Conservation (phyloP, 1,139 yeast species). For the Taiozyma sp. region DNA sequence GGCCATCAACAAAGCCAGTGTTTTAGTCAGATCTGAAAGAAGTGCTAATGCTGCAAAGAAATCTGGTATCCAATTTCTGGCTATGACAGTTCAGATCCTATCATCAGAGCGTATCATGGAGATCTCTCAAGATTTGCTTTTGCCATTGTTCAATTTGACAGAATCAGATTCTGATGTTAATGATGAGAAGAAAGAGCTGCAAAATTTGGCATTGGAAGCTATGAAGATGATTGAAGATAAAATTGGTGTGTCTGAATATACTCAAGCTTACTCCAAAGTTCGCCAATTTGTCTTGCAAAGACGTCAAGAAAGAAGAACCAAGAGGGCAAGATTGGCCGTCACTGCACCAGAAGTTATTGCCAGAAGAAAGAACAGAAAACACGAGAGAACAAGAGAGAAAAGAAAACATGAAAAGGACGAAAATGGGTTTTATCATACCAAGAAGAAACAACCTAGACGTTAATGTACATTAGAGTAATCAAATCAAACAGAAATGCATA, state of each 20-base stretch:
- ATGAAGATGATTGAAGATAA: conserved; percentile 61
- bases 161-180: conserved; percentile 39
- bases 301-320: conserved; percentile 71
- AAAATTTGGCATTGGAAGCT: conserved; percentile 61
- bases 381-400: conserved; percentile 69
- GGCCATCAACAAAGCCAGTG: conserved; percentile 54
- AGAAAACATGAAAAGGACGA: conserved; percentile 71
- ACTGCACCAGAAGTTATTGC: conserved; percentile 81
- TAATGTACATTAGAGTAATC: background rate
- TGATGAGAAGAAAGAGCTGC: conserved; percentile 44
- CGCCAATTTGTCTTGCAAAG: conserved; percentile 52
- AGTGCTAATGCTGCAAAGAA: conserved; percentile 54
- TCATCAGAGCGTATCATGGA: conserved; percentile 32
- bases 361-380: conserved; percentile 68
- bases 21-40: conserved; percentile 61
- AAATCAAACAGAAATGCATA: background rate
- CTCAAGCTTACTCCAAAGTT: conserved; percentile 59
- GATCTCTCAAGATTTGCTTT: conserved; percentile 43
- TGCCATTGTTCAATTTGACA: conserved; percentile 54
- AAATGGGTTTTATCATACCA: conserved; percentile 67
- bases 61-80: conserved; percentile 55
- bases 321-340: conserved; percentile 71
- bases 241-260: conserved; percentile 68
- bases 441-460: conserved; percentile 35
- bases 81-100: conserved; percentile 50